Evolutionary conservation across 495 filamentous ascomycete species (phyloP).

Genomic region (Penicillium alfredii): DNA sequence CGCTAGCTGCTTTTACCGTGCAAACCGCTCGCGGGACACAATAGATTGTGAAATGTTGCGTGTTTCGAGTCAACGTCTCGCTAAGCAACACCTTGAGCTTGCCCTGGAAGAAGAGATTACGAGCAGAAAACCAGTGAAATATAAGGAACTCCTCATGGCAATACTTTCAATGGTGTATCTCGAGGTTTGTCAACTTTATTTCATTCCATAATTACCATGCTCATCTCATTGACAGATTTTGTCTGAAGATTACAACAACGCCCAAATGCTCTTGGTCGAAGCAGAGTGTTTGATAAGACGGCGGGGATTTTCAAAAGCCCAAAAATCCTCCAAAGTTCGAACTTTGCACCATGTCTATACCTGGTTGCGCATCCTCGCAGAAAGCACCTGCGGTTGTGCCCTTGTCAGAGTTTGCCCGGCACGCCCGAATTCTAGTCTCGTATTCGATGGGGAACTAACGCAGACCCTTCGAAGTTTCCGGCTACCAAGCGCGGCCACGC

Average conservation of each 20-base stretch:
- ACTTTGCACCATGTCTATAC: constrained; percentile 13
- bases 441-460: not conserved
- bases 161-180: constrained; percentile 8
- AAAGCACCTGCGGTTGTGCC: constrained; percentile 13
- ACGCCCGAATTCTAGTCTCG: constrained; percentile 7
- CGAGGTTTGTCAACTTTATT: constrained; percentile 4
- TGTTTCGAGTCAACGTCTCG: not conserved
- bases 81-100: constrained; percentile 7
- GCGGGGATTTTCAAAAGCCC: constrained; percentile 6
- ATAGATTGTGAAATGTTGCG: not conserved
- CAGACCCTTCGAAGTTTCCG: constrained; percentile 10
- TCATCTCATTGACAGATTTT: constrained; percentile 1
- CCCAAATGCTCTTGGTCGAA: constrained; percentile 8
- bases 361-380: constrained; percentile 12
- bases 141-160: constrained; percentile 13
- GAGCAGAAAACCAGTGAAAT: constrained; percentile 1
- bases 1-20: constrained; percentile 1
- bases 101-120: constrained; percentile 6
- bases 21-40: not conserved
- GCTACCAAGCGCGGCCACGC: not conserved
- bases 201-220: not conserved
- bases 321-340: constrained; percentile 10
- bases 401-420: constrained; percentile 7
- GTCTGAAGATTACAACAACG: not conserved
- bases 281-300: constrained; percentile 10